Conservation (phyloP, 441 rosid genomes). For the Melastoma candidum region DNA sequence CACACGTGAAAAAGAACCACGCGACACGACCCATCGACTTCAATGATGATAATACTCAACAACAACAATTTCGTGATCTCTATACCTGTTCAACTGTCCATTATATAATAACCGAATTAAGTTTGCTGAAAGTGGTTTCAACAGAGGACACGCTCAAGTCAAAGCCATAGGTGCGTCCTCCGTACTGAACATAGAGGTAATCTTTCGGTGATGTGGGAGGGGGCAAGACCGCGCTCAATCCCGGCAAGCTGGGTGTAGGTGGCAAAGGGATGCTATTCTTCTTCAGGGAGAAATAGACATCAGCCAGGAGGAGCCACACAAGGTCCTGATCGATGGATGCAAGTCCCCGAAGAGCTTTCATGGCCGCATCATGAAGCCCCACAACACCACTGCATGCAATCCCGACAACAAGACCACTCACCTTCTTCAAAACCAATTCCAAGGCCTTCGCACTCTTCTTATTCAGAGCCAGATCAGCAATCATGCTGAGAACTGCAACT, state of each 20-base stretch:
- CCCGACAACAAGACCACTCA: constrained; percentile 75
- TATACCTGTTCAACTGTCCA: too few relatives aligned
- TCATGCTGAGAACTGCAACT: constrained; percentile 68
- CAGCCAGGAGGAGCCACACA: constrained; percentile 81
- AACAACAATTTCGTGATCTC: too few relatives aligned
- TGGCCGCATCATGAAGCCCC: constrained; percentile 55
- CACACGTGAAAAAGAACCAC: too few relatives aligned
- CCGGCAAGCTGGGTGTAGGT: constrained; percentile 42
- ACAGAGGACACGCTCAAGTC: constrained; percentile 52
- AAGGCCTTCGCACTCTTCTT: constrained; percentile 63
- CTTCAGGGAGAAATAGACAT: constrained; percentile 64
- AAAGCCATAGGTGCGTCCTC: constrained; percentile 73
- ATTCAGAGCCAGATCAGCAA: constrained; percentile 52
- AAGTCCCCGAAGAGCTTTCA: constrained; percentile 66
- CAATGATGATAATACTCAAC: too few relatives aligned
- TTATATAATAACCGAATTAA: constrained; percentile 5
- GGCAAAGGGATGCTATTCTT: constrained; percentile 38
- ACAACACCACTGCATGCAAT: constrained; percentile 69
- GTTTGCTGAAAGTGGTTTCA: constrained; percentile 46
- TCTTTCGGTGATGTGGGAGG: constrained; percentile 31
- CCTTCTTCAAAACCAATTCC: constrained; percentile 67
- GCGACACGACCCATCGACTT: too few relatives aligned
- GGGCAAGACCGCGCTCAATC: constrained; percentile 41
- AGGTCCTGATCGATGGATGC: constrained; percentile 82
- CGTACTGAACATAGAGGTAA: constrained; percentile 60